phyloP scores from a whole-genome alignment of 768 basidiomycete species.

The Phaffia australis region DNA sequence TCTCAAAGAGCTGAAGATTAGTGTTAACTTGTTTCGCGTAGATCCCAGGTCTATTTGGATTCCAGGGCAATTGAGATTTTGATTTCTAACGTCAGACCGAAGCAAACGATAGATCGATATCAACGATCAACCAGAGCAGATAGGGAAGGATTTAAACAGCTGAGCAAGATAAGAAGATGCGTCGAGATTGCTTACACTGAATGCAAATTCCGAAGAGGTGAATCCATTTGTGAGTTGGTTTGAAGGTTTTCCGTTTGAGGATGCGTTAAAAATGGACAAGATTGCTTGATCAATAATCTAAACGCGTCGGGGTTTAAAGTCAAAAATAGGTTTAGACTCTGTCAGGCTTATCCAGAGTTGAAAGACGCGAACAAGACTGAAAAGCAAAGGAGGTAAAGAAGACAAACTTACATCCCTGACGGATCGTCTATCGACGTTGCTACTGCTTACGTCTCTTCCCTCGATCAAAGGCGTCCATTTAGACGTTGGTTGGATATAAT shows the following conservation, averaged over 20 bases:
- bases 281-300: slow-evolving; percentile 17
- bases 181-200: neutral
- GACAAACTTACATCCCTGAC: too few species aligned
- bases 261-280: slow-evolving; percentile 7
- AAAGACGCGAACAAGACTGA: too few species aligned
- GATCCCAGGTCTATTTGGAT: slow-evolving; percentile 31
- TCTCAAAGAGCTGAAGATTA: slow-evolving; percentile 28
- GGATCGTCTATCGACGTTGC: too few species aligned
- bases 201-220: slow-evolving; percentile 1
- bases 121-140: neutral
- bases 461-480: too few species aligned
- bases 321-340: too few species aligned
- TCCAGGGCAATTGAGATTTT: slow-evolving; percentile 1
- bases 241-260: neutral
- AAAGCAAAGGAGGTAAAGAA: too few species aligned
- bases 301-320: too few species aligned
- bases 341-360: too few species aligned
- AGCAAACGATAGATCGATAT: too few species aligned
- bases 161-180: neutral
- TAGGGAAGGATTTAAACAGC: neutral
- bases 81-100: neutral
- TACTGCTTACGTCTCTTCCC: too few species aligned
- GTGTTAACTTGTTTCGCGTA: slow-evolving; percentile 33
- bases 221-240: slow-evolving; percentile 25
- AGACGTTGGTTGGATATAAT: too few species aligned